Percentiles rank a stretch among this genome's conserved stretches.
Evolutionary conservation across 768 basidiomycete genomes (phyloP).

Genomic region (Terana coerulea): DNA sequence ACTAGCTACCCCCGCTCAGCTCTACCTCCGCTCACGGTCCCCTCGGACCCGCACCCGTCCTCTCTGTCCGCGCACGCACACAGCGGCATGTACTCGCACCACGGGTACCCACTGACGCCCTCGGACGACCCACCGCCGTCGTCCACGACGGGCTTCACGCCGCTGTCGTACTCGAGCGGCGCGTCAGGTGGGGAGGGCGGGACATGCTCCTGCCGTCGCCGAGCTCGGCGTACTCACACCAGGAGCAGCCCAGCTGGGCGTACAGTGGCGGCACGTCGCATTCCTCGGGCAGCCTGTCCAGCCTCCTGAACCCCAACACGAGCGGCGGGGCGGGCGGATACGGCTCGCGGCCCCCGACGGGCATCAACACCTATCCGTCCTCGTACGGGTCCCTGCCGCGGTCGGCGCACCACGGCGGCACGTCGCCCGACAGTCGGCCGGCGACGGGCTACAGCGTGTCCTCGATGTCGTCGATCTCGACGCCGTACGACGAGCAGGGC

Average conservation of each 20-base stretch:
- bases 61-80: slow-evolving; percentile 33
- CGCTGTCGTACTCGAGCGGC: slow-evolving; percentile 27
- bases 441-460: slow-evolving; percentile 85
- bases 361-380: slow-evolving; percentile 24
- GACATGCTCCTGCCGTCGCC: slow-evolving; percentile 36
- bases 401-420: slow-evolving; percentile 65
- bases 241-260: slow-evolving; percentile 56
- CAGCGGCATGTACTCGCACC: slow-evolving; percentile 53
- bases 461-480: slow-evolving; percentile 65
- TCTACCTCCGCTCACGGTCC: slow-evolving; percentile 82
- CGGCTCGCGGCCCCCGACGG: slow-evolving; percentile 25
- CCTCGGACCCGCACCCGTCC: slow-evolving; percentile 57
- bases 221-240: slow-evolving; percentile 59
- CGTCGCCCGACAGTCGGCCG: slow-evolving; percentile 81
- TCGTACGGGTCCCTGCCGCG: slow-evolving; percentile 65
- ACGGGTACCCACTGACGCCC: slow-evolving; percentile 68
- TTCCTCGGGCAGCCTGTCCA: slow-evolving; percentile 66
- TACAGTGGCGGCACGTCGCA: slow-evolving; percentile 50
- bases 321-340: slow-evolving; percentile 55
- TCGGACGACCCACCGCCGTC: slow-evolving; percentile 64
- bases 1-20: slow-evolving; percentile 46
- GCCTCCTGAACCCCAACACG: slow-evolving; percentile 67
- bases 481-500: slow-evolving; percentile 57
- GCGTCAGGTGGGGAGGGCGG: slow-evolving; percentile 17
- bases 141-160: slow-evolving; percentile 31